Base-by-base conservation (phyloP, 192 early-diverging fungal genomes). In the Linnemannia zychae region DNA sequence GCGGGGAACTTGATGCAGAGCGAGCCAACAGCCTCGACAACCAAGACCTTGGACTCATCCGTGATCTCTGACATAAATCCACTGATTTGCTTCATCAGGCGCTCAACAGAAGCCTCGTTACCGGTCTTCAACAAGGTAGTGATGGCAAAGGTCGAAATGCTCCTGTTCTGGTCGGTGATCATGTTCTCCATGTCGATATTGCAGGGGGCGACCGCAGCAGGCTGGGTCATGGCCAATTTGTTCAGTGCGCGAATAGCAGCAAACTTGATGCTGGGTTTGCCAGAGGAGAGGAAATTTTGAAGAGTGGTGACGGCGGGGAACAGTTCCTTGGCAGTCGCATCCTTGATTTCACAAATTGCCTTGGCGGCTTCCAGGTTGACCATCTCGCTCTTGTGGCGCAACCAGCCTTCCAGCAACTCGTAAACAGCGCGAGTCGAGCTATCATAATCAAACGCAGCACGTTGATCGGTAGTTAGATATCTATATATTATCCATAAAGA, bases 161-260 rank as follows among this genome's bases (percentile, higher is more conserved):
- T 97, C 72, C 99, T 94, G 90, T 99, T 99, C 69, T 95, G 91
- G 88, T 99, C 98, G 3, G 97, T 97, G 72, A 99, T 97, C 74
- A 99, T 90, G 76, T 95, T 97, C 87, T 99, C 99, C 94, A 99
- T 99, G 88, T 99, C 99, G 69, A 99, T 88, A 86, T 99, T 99
- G 91, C 99, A 99, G 5, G 96, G 96, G 49, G 94, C 90, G 50
- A 99, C 98, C 22, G 96, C 96, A 53, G 92, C 91, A 2, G 99
- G 96, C 65, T 98, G 93, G n/a, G 93, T 94, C 89, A 96, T 90
- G 7, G 99, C 96, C 52, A 99, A 89, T 76, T 93, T 92, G 87
- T 98, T 99, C n/a, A 99, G 90, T 16, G 98, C 99, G 71, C 99
- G 94, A 72, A 99, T 98, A 57, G 98, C 97, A 2, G 99, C 97